Base-by-base conservation (phyloP, 768 basidiomycete genomes). In the Boletus edulis region DNA sequence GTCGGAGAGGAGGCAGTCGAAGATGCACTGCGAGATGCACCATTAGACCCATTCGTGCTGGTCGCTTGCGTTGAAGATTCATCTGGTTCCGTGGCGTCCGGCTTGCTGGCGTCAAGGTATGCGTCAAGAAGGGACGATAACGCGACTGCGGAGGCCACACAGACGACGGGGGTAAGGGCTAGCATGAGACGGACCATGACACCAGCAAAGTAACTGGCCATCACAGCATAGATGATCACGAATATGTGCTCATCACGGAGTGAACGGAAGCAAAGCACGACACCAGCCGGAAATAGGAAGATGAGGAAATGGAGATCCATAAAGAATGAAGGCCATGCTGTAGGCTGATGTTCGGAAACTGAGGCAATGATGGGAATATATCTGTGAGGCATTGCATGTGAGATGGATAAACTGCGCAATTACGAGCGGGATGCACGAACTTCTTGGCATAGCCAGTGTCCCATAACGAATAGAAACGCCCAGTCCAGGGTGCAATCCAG, bases 111-210 rank as follows among this genome's bases (percentile, higher is more conserved):
- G 71, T 98, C 93, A 63, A 98, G 79, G 71, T 93, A 99, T 0
- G 86, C 90, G 61, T 97, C 91, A 54, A 98, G 76, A 12, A 98
- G 78, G 8, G 86, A 81, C 4, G 94, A 95, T 55, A 97, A 76
- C 1, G 94, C 94, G 31, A 98, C 86, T 7, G 97, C 97, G 17
- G 93, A 86, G 17, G 93, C 71, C 54, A 98, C 91, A 67, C 97
- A 99, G 43, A 98, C 97, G 54, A 96, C 90, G 1, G 97, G 97
- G 0, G 96, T 98, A 53, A 99, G 85, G 24, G 97, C 89, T 51
- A 99, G 81, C 93, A 99, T 98, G 56, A 98, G 81, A 54, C 97
- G 94, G 59, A 99, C 97, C 97, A 99, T 99, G 69, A 99, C 96
- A 41, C 97, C 97, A 5, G 97, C 96, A 67, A 99, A 99, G 80